These are phyloP conservation scores for Trichoderma sp. DNA, from an alignment of 2,329 filamentous ascomycete genomes.

Conservation along the genomic window DNA sequence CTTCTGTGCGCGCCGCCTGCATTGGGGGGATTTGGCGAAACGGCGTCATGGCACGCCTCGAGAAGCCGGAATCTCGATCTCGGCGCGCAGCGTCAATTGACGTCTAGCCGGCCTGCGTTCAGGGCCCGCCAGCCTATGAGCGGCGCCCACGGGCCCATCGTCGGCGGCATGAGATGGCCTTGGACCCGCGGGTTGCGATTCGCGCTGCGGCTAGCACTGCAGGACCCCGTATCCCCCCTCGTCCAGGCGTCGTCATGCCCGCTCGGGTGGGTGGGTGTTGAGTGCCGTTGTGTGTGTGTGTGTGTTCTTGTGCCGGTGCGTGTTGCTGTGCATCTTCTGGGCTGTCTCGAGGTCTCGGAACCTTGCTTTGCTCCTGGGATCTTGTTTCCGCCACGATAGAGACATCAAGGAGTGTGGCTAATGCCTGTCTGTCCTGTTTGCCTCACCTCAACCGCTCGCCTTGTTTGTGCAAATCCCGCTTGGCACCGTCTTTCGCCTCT, in stretches of 20 bases:
- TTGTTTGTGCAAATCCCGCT: background rate
- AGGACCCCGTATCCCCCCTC: conserved; percentile 24
- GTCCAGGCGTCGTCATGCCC: conserved; percentile 18
- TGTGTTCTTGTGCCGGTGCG: no score
- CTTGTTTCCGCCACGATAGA: background rate
- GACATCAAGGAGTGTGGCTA: background rate
- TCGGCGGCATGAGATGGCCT: conserved; percentile 7
- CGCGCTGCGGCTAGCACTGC: conserved; percentile 24
- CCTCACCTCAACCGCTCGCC: background rate
- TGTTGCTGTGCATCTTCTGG: background rate
- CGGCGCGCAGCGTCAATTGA: conserved; percentile 26
- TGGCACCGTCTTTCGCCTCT: background rate
- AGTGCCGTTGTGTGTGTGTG: no score
- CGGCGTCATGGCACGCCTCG: conserved; percentile 18
- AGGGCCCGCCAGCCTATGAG: conserved; percentile 4
- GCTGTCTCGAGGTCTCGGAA: background rate
- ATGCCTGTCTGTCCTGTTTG: background rate
- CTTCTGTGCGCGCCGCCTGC: conserved; percentile 8
- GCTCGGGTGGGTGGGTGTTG: background rate
- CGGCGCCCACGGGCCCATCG: conserved; percentile 17
- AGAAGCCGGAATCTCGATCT: conserved; percentile 27
- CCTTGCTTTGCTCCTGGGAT: background rate
- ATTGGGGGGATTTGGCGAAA: conserved; percentile 12
- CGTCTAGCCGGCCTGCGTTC: conserved; percentile 3
- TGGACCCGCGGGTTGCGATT: conserved; percentile 21